Evolutionary conservation across 208 protist genomes (phyloP).

Genomic region (Wallacemonas sp.): DNA sequence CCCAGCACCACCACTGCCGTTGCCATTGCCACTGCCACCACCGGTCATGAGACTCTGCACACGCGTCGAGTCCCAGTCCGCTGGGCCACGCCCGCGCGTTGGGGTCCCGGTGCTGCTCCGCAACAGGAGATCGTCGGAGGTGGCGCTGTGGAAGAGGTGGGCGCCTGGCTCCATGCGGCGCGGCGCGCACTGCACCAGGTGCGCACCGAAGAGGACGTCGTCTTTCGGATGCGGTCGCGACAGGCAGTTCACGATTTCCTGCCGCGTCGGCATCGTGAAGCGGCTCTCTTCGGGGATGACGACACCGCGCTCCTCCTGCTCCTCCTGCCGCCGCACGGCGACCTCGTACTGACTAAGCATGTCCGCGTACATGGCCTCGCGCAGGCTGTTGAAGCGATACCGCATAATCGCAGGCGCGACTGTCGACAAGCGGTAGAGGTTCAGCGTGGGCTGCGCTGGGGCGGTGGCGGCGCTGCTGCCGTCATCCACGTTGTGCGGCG

Average conservation of each 20-base stretch:
- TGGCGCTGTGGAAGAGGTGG: slow-evolving; percentile 25
- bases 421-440: slow-evolving; percentile 36
- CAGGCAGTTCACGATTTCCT: slow-evolving; percentile 32
- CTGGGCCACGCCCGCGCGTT: neutral
- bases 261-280: slow-evolving; percentile 16
- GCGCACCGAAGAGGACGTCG: slow-evolving; percentile 53
- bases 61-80: neutral
- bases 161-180: slow-evolving; percentile 47
- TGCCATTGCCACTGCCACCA: neutral
- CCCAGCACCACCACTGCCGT: too few species aligned
- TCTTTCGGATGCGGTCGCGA: slow-evolving; percentile 27
- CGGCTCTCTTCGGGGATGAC: slow-evolving; percentile 5
- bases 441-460: slow-evolving; percentile 13
- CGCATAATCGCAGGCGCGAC: slow-evolving; percentile 42
- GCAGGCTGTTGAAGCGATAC: slow-evolving; percentile 39
- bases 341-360: slow-evolving; percentile 13
- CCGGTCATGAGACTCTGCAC: neutral
- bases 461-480: too few species aligned
- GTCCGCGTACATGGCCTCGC: slow-evolving; percentile 31
- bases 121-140: neutral
- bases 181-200: slow-evolving; percentile 38
- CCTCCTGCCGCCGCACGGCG: slow-evolving; percentile 18
- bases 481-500: too few species aligned
- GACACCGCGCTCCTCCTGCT: slow-evolving; percentile 6
- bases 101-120: neutral